Conservation (phyloP, 176 grass and related monocot genomes). For the Cymbopogon citratus region DNA sequence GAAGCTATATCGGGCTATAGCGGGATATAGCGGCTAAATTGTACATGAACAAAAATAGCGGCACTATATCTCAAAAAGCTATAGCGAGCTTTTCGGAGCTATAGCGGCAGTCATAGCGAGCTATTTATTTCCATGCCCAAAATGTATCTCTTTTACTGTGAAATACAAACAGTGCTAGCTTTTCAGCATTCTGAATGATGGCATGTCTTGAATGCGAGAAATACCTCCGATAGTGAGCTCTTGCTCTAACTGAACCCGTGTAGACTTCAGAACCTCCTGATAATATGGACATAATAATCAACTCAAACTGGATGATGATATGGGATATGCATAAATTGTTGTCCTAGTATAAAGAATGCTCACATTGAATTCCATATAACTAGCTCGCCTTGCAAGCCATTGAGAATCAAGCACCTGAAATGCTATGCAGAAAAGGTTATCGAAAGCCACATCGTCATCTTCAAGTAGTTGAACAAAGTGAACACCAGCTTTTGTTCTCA, state of each 20-base stretch:
- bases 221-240: conserved; percentile 46
- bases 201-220: conserved; percentile 50
- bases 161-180: conserved; percentile 32
- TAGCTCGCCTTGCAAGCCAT: conserved; percentile 67
- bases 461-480: conserved; percentile 59
- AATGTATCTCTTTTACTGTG: background rate
- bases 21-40: too few species aligned
- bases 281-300: conserved; percentile 21
- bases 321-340: background rate
- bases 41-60: too few species aligned
- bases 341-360: conserved; percentile 1
- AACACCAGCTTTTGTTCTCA: conserved; percentile 49
- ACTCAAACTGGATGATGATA: conserved; percentile 11
- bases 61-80: too few species aligned
- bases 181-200: conserved; percentile 54
- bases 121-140: too few species aligned
- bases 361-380: conserved; percentile 95
- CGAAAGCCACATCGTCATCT: conserved; percentile 68
- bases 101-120: too few species aligned
- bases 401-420: conserved; percentile 73
- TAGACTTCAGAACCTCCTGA: conserved; percentile 78
- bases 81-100: too few species aligned
- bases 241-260: conserved; percentile 57
- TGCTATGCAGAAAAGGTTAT: conserved; percentile 77
- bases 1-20: too few species aligned